Evolutionary conservation across 2,329 filamentous ascomycete species (phyloP).

Genomic region (Coniochaeta pulveracea): DNA sequence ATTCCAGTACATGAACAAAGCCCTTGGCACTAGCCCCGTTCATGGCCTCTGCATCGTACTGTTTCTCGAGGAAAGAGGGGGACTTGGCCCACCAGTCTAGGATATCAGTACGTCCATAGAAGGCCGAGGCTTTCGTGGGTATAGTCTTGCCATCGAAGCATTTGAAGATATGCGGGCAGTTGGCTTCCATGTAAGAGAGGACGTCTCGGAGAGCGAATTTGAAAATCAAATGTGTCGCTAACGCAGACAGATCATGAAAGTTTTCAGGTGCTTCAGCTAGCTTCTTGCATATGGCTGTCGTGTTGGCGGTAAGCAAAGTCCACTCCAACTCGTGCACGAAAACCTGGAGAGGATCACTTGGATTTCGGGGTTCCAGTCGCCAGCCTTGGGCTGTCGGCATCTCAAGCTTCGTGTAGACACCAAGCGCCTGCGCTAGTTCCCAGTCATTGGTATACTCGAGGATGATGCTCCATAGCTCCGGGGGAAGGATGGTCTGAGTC

Average conservation of each 20-base stretch:
- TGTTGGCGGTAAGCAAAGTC: slow-evolving; percentile 64
- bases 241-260: slow-evolving; percentile 60
- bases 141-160: slow-evolving; percentile 76
- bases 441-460: slow-evolving; percentile 79
- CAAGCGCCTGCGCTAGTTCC: slow-evolving; percentile 75
- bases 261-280: slow-evolving; percentile 60
- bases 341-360: slow-evolving; percentile 54
- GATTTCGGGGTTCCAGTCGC: slow-evolving; percentile 45
- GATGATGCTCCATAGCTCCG: slow-evolving; percentile 83
- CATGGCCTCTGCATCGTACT: slow-evolving; percentile 75
- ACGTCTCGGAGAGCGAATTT: slow-evolving; percentile 78
- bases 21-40: slow-evolving; percentile 81
- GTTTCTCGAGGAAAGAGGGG: slow-evolving; percentile 70
- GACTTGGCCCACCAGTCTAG: slow-evolving; percentile 87
- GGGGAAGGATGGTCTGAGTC: slow-evolving; percentile 47
- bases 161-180: slow-evolving; percentile 66
- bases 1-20: slow-evolving; percentile 80
- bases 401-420: slow-evolving; percentile 67
- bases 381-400: slow-evolving; percentile 55
- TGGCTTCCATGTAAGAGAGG: slow-evolving; percentile 54
- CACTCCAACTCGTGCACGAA: slow-evolving; percentile 76
- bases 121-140: slow-evolving; percentile 77
- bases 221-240: slow-evolving; percentile 81
- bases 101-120: slow-evolving; percentile 75
- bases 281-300: slow-evolving; percentile 61